Percentiles rank a stretch among this genome's conserved stretches.
Conservation (phyloP, 2,329 filamentous ascomycete species). For the Colletotrichum sp. region DNA sequence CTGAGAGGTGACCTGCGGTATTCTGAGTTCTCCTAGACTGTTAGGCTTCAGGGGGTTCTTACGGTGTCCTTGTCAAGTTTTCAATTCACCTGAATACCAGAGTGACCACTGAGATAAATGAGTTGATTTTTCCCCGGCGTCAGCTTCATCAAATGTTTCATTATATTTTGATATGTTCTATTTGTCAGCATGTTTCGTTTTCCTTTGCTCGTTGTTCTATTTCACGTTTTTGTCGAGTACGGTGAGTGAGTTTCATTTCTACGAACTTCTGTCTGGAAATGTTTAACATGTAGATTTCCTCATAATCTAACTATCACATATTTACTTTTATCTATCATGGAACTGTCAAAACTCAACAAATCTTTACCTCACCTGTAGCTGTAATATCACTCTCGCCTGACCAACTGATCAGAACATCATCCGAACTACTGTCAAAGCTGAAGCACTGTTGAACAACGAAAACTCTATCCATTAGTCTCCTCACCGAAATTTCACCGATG, state of each 20-base stretch:
- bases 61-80: neutral
- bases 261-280: accelerated
- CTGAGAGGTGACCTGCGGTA: neutral
- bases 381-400: neutral
- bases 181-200: accelerated
- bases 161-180: accelerated
- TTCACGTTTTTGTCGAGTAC: neutral
- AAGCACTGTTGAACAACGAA: accelerated
- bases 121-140: no score
- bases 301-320: accelerated
- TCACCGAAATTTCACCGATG: neutral
- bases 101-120: accelerated
- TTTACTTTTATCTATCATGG: accelerated
- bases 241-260: neutral
- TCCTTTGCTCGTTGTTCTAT: neutral
- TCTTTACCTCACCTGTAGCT: accelerated
- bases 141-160: no score
- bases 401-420: accelerated
- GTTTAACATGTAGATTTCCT: accelerated
- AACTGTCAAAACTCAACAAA: accelerated
- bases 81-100: neutral
- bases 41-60: neutral
- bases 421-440: neutral
- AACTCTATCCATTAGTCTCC: accelerated
- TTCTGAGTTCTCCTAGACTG: neutral